Percentiles rank a stretch among this genome's conserved stretches.
Evolutionary conservation across 1,139 yeast genomes (phyloP).

Genomic region (Candida buenavistaensis): DNA sequence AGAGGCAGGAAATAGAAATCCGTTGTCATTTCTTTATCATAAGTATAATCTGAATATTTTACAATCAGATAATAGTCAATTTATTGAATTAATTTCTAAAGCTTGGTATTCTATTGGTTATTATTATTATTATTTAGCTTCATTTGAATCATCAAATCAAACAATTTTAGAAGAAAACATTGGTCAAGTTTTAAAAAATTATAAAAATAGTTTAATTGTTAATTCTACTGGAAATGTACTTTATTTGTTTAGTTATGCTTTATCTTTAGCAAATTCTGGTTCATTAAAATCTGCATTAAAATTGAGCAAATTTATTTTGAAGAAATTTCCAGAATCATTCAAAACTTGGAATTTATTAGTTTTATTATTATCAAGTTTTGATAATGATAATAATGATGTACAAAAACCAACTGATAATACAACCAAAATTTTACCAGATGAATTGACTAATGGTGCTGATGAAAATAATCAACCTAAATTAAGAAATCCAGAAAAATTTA

Average conservation of each 20-base stretch:
- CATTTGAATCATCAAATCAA: constrained; percentile 27
- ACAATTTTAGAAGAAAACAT: constrained; percentile 21
- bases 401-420: constrained; percentile 13
- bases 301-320: constrained; percentile 44
- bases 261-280: constrained; percentile 31
- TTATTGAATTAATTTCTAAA: constrained; percentile 32
- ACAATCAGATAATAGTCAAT: constrained; percentile 29
- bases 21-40: constrained; percentile 39
- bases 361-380: constrained; percentile 30
- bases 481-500: constrained; percentile 38
- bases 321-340: constrained; percentile 45
- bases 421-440: constrained; percentile 10
- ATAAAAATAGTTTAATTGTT: constrained; percentile 39
- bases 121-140: constrained; percentile 30
- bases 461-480: constrained; percentile 7
- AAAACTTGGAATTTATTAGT: constrained; percentile 48
- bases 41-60: constrained; percentile 38
- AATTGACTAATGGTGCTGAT: constrained; percentile 10
- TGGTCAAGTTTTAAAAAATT: constrained; percentile 21
- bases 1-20: constrained; percentile 17
- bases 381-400: constrained; percentile 24
- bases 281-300: constrained; percentile 31
- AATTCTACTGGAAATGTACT: constrained; percentile 39
- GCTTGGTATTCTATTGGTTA: constrained; percentile 44
- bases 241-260: constrained; percentile 39